These are phyloP conservation scores for Trichoderma sp. DNA, from an alignment of 2,329 filamentous ascomycete species.

Conservation along the genomic window DNA sequence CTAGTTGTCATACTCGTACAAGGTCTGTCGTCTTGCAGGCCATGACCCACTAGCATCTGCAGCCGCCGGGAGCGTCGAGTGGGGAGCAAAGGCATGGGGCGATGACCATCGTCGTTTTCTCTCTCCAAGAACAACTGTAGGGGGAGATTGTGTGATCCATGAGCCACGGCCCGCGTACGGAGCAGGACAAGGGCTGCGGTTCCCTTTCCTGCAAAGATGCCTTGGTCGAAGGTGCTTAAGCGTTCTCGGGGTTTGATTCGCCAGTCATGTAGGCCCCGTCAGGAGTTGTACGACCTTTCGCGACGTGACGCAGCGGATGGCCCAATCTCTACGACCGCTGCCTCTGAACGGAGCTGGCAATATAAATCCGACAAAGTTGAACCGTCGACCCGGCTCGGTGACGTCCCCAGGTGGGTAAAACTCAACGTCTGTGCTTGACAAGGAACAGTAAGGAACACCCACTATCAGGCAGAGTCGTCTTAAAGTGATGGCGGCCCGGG, in stretches of 20 bases:
- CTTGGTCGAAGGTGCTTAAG: neutral
- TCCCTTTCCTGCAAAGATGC: neutral
- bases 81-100: constrained; percentile 6
- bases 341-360: neutral
- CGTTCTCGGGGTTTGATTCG: neutral
- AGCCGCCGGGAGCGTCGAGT: constrained; percentile 10
- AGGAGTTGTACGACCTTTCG: neutral
- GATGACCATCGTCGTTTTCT: neutral
- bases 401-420: neutral
- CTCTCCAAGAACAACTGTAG: neutral
- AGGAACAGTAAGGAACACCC: neutral
- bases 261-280: neutral
- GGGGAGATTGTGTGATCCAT: neutral
- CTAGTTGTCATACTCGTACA: neutral
- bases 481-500: neutral
- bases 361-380: neutral
- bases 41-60: constrained; percentile 17
- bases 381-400: neutral
- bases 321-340: constrained; percentile 1
- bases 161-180: neutral
- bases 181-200: neutral
- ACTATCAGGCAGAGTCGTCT: neutral
- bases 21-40: constrained; percentile 4
- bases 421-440: neutral
- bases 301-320: neutral